These are phyloP conservation scores for Penicillium salamii DNA, from an alignment of 495 filamentous ascomycete genomes.

Conservation along the genomic window DNA sequence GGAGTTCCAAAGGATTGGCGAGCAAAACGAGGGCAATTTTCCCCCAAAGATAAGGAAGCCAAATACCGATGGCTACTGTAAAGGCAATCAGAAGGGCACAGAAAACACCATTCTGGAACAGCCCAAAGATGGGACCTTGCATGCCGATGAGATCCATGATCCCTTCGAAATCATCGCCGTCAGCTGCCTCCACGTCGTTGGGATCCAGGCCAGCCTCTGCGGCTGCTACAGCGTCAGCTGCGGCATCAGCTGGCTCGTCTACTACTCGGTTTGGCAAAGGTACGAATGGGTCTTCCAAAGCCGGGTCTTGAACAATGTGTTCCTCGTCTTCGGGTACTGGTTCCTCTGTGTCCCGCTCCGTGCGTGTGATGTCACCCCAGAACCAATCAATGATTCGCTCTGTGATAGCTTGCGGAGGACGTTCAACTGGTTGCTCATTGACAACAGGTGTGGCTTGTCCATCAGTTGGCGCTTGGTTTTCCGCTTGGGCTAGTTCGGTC, in stretches of 20 bases:
- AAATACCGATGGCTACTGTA: constrained; percentile 80
- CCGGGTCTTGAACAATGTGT: constrained; percentile 54
- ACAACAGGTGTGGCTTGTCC: neutral
- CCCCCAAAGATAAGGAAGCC: constrained; percentile 87
- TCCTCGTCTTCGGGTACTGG: constrained; percentile 49
- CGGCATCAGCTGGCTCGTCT: constrained; percentile 16
- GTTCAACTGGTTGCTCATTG: neutral
- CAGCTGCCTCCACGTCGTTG: constrained; percentile 59
- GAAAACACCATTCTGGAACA: constrained; percentile 93
- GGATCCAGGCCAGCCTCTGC: constrained; percentile 52
- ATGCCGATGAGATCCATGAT: constrained; percentile 95
- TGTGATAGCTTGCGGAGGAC: constrained; percentile 12
- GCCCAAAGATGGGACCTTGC: constrained; percentile 83
- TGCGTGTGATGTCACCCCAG: constrained; percentile 56
- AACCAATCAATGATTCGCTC: constrained; percentile 52
- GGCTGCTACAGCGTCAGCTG: constrained; percentile 26
- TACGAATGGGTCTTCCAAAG: constrained; percentile 62
- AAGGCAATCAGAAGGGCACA: constrained; percentile 84
- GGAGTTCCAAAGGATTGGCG: constrained; percentile 69
- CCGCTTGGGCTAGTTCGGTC: neutral
- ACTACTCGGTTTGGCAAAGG: constrained; percentile 41
- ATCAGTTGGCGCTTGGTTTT: neutral
- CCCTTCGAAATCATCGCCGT: constrained; percentile 96
- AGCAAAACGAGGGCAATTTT: constrained; percentile 76
- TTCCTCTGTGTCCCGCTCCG: constrained; percentile 30